phyloP scores from a whole-genome alignment of 805 yeast genomes.

The Suhomyces sp. region DNA sequence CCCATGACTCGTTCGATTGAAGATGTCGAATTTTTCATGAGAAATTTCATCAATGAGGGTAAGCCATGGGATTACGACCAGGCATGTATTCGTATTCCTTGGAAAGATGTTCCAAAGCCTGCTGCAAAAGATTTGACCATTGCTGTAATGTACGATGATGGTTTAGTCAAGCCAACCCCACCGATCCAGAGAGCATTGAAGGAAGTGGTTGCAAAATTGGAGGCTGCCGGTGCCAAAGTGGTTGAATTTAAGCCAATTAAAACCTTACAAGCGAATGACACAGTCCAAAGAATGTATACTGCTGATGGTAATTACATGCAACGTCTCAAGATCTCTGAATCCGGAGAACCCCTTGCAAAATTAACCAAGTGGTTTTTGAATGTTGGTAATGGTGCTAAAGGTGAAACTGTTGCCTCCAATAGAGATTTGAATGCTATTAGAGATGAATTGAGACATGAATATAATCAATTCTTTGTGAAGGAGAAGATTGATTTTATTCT shows the following conservation, averaged over 20 bases:
- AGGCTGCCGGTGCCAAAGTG: constrained; percentile 58
- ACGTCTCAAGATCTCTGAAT: constrained; percentile 47
- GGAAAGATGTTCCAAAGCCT: constrained; percentile 48
- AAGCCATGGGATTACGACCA: constrained; percentile 61
- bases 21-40: constrained; percentile 70
- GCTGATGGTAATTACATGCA: constrained; percentile 69
- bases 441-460: constrained; percentile 59
- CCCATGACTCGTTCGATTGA: constrained; percentile 65
- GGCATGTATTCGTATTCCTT: constrained; percentile 48
- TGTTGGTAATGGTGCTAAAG: constrained; percentile 56
- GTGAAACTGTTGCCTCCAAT: constrained; percentile 49
- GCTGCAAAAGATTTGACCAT: constrained; percentile 49
- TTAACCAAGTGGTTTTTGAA: constrained; percentile 62
- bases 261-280: constrained; percentile 57
- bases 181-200: constrained; percentile 56
- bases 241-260: constrained; percentile 58
- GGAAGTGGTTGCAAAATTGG: constrained; percentile 51
- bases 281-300: constrained; percentile 55
- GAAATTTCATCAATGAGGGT: constrained; percentile 57
- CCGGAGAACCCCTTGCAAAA: constrained; percentile 70
- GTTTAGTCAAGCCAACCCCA: constrained; percentile 64
- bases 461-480: constrained; percentile 50
- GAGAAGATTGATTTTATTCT: constrained; percentile 64
- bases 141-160: constrained; percentile 65
- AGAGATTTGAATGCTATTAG: constrained; percentile 54